Base-by-base conservation (phyloP, 805 yeast species). In the Yamadazyma insecticola region DNA sequence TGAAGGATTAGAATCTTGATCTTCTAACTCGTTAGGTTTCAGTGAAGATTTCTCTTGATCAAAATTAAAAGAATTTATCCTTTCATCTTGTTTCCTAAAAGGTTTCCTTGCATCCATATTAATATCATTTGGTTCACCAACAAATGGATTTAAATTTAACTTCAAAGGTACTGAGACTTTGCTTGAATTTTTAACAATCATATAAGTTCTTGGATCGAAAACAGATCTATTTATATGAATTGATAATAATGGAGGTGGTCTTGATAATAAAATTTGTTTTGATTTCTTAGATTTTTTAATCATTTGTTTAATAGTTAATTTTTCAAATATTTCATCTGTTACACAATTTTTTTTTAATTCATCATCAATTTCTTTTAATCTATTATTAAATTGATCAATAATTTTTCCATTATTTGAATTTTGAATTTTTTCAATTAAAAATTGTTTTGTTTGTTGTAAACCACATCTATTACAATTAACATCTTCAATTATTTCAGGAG, bases 381-480 rank as follows among this genome's bases (percentile, higher is more conserved):
- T 49, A 12, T 29, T 36, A 5, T 45, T 28, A 35, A 63, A 62
- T 30, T 53, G 60, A 5, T 48, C 51, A 6, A 39, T 37, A 9
- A 63, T 39, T 32, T 54, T 57, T 2, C 50, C 60, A 26, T 45
- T 52, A 27, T 67, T 65, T 29, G 78, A 68, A 40, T 64, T 70
- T 2, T 50, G 46, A 2, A 81, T 58, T 38, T 89, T 69, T 10
- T 48, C 45, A 9, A 48, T 35, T 20, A 81, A 56, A 40, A 70
- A 76, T n/a, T 65, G 69, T 30, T 57, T 60, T 9, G 84, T 79
- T 36, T 78, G 78, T 17, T 56, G 55, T 43, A 90, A 65, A 3
- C 94, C 90, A 64, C 97, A 90, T 47, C 97, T 70, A 50, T 89
- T 87, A 63, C 98, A 90, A 56, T 88, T 90, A 22, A 90, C 98